A percentile compares a stretch with the other conserved stretches of the same genome.
Conservation (phyloP, 768 basidiomycete species). For the Glaciozyma martinii region DNA sequence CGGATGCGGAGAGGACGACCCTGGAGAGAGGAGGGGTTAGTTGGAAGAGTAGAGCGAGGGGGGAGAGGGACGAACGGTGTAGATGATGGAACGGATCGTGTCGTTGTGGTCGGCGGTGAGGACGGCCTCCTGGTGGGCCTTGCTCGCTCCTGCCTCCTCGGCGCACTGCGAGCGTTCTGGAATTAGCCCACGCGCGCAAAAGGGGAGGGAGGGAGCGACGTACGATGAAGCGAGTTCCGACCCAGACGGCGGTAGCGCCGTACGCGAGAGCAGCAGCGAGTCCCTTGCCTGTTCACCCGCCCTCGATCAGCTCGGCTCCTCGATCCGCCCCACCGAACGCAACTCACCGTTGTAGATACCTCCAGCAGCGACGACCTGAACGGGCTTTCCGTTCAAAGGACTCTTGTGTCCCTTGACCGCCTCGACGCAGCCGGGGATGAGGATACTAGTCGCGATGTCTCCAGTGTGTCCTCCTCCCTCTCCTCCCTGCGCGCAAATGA, state of each 20-base stretch:
- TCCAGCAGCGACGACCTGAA: constrained; percentile 84
- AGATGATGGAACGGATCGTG: constrained; percentile 6
- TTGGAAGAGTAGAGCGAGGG: too few species aligned
- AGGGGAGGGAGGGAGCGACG: background rate
- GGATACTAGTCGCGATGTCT: constrained; percentile 67
- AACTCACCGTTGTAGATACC: constrained; percentile 60
- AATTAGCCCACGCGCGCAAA: background rate
- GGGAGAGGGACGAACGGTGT: background rate
- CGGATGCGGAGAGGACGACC: constrained; percentile 70
- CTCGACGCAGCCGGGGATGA: constrained; percentile 76
- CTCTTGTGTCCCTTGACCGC: constrained; percentile 56
- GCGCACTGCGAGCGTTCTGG: constrained; percentile 12
- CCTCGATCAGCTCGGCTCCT: too few species aligned
- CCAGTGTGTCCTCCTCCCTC: constrained; percentile 92
- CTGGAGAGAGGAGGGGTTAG: background rate
- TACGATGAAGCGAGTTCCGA: constrained; percentile 26
- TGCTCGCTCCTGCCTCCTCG: constrained; percentile 26
- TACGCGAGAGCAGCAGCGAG: background rate
- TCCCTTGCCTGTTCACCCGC: background rate
- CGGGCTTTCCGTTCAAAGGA: constrained; percentile 68
- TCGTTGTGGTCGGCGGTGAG: background rate
- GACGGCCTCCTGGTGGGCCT: constrained; percentile 15
- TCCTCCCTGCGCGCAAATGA: constrained; percentile 85
- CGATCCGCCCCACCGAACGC: too few species aligned
- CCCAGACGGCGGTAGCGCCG: constrained; percentile 1